Conservation (phyloP, 1,139 yeast species). For the Scheffersomyces lignicola region DNA sequence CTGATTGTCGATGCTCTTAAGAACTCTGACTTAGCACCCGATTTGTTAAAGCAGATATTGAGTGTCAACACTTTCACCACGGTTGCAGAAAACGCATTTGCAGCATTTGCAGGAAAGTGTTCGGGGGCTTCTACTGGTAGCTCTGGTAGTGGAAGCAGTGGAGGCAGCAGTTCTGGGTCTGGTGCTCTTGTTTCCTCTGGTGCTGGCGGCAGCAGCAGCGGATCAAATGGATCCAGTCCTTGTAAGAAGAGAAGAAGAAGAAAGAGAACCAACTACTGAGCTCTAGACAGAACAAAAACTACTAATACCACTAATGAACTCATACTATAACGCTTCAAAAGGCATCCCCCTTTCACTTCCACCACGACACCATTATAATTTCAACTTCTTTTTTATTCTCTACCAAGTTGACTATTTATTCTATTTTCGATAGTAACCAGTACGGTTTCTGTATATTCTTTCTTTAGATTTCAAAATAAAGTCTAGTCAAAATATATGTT, state of each 20-base stretch:
- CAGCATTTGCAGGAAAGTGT: conserved; percentile 45
- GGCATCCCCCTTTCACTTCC: no score
- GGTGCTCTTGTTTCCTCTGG: conserved; percentile 10
- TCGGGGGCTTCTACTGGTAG: conserved; percentile 10
- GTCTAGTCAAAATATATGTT: no score
- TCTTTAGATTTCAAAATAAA: no score
- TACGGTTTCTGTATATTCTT: no score
- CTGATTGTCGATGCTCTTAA: conserved; percentile 33
- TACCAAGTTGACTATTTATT: no score
- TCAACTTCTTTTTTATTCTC: no score
- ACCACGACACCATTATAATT: no score
- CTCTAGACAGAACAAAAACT: not conserved
- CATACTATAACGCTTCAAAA: no score
- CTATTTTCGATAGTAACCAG: no score
- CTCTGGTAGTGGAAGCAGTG: conserved; percentile 10
- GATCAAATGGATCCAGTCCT: conserved; percentile 20
- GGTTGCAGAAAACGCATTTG: conserved; percentile 42
- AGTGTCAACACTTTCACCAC: conserved; percentile 35
- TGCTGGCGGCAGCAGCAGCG: conserved; percentile 11
- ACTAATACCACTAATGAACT: not conserved
- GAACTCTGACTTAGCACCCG: conserved; percentile 36
- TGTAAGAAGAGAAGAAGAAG: conserved; percentile 42
- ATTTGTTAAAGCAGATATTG: conserved; percentile 37
- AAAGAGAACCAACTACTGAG: conserved; percentile 20
- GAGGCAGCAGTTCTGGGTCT: conserved; percentile 12